Evolutionary conservation across 2,329 filamentous ascomycete species (phyloP).

Genomic region (Xylariales sp.): DNA sequence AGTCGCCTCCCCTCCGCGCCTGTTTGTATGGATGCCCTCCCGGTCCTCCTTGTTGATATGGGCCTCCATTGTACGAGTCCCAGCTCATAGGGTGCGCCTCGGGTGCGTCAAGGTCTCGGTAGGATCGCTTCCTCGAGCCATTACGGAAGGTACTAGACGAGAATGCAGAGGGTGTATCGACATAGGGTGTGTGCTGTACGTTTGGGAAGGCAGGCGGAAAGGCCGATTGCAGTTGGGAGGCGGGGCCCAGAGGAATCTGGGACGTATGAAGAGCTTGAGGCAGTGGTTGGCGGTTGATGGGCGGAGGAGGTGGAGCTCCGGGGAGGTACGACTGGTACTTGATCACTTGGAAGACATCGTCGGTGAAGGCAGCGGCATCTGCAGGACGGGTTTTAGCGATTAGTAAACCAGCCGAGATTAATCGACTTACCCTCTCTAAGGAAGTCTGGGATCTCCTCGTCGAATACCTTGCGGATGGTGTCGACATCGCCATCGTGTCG

Average conservation of each 20-base stretch:
- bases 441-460: constrained; percentile 71
- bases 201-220: neutral
- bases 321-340: constrained; percentile 57
- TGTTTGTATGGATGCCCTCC: constrained; percentile 59
- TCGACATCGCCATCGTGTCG: constrained; percentile 62
- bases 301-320: constrained; percentile 42
- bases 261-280: neutral
- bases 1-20: constrained; percentile 46
- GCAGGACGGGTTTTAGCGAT: neutral
- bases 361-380: constrained; percentile 61
- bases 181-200: constrained; percentile 10
- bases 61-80: constrained; percentile 16
- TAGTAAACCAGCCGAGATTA: neutral
- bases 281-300: constrained; percentile 14
- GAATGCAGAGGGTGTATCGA: constrained; percentile 9
- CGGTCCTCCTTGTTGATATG: constrained; percentile 27
- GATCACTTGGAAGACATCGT: constrained; percentile 66
- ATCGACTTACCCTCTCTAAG: constrained; percentile 57
- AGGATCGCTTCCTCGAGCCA: constrained; percentile 48
- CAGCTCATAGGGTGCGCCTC: constrained; percentile 26
- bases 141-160: constrained; percentile 12
- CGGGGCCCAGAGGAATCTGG: constrained; percentile 6
- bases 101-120: constrained; percentile 46
- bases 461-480: constrained; percentile 63
- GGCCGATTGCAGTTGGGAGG: constrained; percentile 4